phyloP scores from a whole-genome alignment of 108 stramenopile species.

The Seminavis robusta region DNA sequence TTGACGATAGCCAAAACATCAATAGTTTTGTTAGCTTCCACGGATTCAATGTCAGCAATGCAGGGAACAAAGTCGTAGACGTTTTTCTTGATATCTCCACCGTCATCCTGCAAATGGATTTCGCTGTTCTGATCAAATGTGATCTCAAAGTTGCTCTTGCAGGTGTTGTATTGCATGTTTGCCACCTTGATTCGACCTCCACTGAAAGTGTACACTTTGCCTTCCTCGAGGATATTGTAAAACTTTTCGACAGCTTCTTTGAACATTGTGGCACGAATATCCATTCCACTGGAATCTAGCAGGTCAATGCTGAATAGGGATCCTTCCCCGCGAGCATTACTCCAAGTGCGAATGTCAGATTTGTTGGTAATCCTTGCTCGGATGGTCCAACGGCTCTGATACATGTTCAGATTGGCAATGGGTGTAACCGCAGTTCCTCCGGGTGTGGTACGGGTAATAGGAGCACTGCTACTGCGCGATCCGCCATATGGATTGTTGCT shows the following conservation, averaged over 20 bases:
- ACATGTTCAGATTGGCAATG: slow-evolving; percentile 92
- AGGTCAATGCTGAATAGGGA: slow-evolving; percentile 83
- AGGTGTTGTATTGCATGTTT: slow-evolving; percentile 91
- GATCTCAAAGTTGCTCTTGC: slow-evolving; percentile 89
- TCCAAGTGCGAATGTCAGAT: slow-evolving; percentile 86
- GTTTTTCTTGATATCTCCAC: slow-evolving; percentile 62
- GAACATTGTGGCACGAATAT: slow-evolving; percentile 95
- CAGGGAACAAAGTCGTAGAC: slow-evolving; percentile 64
- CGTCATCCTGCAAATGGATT: slow-evolving; percentile 71
- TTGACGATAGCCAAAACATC: slow-evolving; percentile 91
- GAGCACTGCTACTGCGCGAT: slow-evolving; percentile 19
- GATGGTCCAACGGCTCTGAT: slow-evolving; percentile 92
- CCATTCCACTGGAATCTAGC: slow-evolving; percentile 80
- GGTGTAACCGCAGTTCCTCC: slow-evolving; percentile 67
- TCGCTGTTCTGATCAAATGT: slow-evolving; percentile 91
- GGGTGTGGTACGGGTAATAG: slow-evolving; percentile 48
- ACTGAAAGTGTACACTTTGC: slow-evolving; percentile 88
- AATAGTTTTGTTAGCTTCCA: slow-evolving; percentile 48
- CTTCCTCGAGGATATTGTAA: slow-evolving; percentile 74
- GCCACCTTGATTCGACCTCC: slow-evolving; percentile 93
- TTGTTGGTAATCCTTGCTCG: slow-evolving; percentile 87
- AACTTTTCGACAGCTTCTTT: slow-evolving; percentile 94
- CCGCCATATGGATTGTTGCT: slow-evolving; percentile 47
- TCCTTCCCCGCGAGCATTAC: slow-evolving; percentile 93
- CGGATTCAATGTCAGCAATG: slow-evolving; percentile 66